phyloP scores from a whole-genome alignment of 2,329 filamentous ascomycete genomes.

The Alternaria brassicicola region DNA sequence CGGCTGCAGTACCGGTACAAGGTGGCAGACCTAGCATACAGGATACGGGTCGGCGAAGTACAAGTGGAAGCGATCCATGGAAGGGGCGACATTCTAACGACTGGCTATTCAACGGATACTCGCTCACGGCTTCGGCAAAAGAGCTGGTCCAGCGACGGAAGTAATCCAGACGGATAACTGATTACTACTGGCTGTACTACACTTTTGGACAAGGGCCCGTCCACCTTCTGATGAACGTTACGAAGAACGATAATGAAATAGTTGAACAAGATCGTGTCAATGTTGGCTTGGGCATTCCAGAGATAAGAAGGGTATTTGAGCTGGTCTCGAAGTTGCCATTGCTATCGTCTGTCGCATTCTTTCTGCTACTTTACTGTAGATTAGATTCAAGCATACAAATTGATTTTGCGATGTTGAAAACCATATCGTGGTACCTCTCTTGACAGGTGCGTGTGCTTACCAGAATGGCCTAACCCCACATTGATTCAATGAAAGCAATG shows the following conservation, averaged over 20 bases:
- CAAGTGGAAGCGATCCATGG: slow-evolving; percentile 45
- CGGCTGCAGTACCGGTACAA: slow-evolving; percentile 22
- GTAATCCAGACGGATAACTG: slow-evolving; percentile 13
- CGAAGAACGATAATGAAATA: not conserved
- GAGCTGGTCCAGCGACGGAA: slow-evolving; percentile 37
- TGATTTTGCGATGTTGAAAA: not conserved
- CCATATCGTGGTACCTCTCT: not conserved
- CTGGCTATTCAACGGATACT: slow-evolving; percentile 49
- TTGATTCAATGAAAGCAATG: not conserved
- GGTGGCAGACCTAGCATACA: slow-evolving; percentile 31
- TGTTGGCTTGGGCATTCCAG: not conserved
- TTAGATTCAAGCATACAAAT: slow-evolving; percentile 1
- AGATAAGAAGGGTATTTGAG: not conserved
- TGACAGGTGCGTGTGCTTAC: not conserved
- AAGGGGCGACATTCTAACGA: slow-evolving; percentile 48
- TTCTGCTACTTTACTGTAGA: slow-evolving; percentile 2
- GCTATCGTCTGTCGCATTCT: not conserved
- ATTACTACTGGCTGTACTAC: slow-evolving; percentile 28
- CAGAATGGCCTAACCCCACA: not conserved
- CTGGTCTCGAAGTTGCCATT: not conserved
- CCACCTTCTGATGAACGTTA: slow-evolving; percentile 12
- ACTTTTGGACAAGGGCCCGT: slow-evolving; percentile 28
- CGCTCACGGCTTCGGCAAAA: slow-evolving; percentile 45
- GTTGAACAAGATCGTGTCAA: not conserved
- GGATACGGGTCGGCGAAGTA: slow-evolving; percentile 32